Evolutionary conservation across 805 yeast genomes (phyloP), one percentile per base, ranked within the genome.

Genomic region (Candida insectalens): DNA sequence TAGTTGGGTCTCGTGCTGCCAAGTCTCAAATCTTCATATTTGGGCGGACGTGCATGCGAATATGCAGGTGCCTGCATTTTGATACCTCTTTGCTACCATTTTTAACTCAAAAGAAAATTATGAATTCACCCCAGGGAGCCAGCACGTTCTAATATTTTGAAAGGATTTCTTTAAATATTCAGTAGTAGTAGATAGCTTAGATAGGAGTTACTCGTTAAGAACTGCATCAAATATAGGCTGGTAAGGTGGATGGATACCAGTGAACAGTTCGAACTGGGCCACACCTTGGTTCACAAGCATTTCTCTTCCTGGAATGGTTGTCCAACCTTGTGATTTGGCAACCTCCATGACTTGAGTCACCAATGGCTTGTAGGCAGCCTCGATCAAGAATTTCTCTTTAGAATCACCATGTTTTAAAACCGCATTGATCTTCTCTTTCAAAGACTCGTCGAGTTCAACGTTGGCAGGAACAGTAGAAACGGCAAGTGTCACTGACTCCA

Each of bases 221-320:
- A 82, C 89, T 20, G 83, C 85, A 14, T 70, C 63, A 44, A 69
- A 74, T 30, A 80, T 67, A 15, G 67, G 71, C 21, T 64, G 56
- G 55, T 74, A 80, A 15, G 87, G 84, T 3, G 88, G 78, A 19
- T 47, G 57, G 32, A 67, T 54, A 0, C 81, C 80, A 8, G 82
- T 83, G 79, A 94, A 89, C 36, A 74, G 58, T 41, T 68, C 61
- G 53, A 88, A 87, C 60, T 92, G 98, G 43, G 71, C 83, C 32
- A 83, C 77, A 31, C 96, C 99, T 60, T 92, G 98, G 58, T 83
- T 77, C 13, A 88, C 87, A 42, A 92, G 69, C 92, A 94, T 83
- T 49, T 87, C 84, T 23, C 81, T 75, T 9, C 99, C 99, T 6
- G 88, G 82, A 43, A 89, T 69, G n/a, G 78, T 79, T n/a, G 64